phyloP scores from a whole-genome alignment of 257 asterid genomes.

The Petunia secreta region DNA sequence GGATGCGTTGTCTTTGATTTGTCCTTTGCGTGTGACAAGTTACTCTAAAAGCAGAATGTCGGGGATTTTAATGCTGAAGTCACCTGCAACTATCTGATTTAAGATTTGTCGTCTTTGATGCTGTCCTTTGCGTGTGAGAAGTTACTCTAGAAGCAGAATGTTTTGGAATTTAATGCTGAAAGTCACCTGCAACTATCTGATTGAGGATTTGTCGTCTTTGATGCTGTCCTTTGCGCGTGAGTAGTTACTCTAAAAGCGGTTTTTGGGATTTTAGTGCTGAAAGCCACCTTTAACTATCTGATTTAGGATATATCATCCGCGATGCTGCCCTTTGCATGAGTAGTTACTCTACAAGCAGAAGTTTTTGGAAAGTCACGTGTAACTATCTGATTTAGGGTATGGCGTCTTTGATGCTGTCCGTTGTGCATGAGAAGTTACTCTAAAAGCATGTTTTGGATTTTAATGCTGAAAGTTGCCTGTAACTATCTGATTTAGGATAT shows the following conservation, averaged over 20 bases:
- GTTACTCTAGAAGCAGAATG: neutral
- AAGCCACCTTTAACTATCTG: neutral
- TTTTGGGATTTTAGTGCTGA: no score
- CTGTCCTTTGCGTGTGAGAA: slow-evolving; percentile 8
- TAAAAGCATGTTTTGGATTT: neutral
- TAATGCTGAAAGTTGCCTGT: neutral
- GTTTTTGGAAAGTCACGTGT: neutral
- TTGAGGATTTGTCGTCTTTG: no score
- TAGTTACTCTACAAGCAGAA: neutral
- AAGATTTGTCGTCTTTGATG: slow-evolving; percentile 11
- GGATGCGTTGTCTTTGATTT: slow-evolving; percentile 7
- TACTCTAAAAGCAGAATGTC: neutral
- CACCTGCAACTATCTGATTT: neutral
- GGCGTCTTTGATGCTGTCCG: neutral
- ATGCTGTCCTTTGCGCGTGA: no score
- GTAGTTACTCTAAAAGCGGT: no score
- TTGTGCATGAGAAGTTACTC: neutral
- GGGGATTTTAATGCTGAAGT: neutral
- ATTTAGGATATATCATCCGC: neutral
- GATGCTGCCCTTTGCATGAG: neutral
- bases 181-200: neutral
- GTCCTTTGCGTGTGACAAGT: neutral
- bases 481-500: no score
- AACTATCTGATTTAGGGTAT: slow-evolving; percentile 8
- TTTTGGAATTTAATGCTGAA: neutral